Evolutionary conservation across 768 basidiomycete species (phyloP), one percentile per base, ranked within the genome.

Genomic region (Mycena vitilis): DNA sequence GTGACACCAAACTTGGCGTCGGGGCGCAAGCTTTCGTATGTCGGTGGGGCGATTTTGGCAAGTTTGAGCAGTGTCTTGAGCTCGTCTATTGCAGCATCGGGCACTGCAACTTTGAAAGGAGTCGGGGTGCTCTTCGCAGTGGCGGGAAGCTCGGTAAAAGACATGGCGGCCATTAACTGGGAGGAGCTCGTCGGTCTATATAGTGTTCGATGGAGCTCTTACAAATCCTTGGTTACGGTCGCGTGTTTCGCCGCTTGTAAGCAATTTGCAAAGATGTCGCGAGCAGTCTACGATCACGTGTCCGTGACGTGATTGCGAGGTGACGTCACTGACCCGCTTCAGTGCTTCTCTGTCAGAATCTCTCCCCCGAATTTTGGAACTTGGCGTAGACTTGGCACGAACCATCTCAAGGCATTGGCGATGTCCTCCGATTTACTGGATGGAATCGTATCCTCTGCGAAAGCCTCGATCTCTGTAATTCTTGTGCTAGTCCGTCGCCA

Each of bases 391-490:
- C 30, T 30, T 30, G 30, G 30, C 30, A 30, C 30, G 30, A 22
- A 4, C 20, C 9, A 54, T 25, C 4, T 54, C n/a, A n/a, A n/a
- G n/a, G 25, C 5, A 13, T 10, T 15, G 15, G 40, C 48, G 37
- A 66, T 66, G 67, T 12, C 63, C 51, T 65, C 67, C 5, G 60
- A 63, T 20, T 18, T 68, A 1, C 38, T 69, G 10, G 67, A 68
- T 22, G 66, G 65, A 12, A 55, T 68, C 10, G 22, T 72, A 0
- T 72, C 71, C 8, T 65, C 67, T 13, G 44, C 60, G 2, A 72
- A 72, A 48, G 71, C 71, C 0, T 68, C 71, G 0, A 48, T 65
- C 37, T 63, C 67, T 20, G 71, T 72, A 34, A 56, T 72, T 9
- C 55, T 71, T 13, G 71, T 71, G 13, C 47, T 71, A 36, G 58